phyloP scores from a whole-genome alignment of 148 eudicot genomes.

The Beta vulgaris region DNA sequence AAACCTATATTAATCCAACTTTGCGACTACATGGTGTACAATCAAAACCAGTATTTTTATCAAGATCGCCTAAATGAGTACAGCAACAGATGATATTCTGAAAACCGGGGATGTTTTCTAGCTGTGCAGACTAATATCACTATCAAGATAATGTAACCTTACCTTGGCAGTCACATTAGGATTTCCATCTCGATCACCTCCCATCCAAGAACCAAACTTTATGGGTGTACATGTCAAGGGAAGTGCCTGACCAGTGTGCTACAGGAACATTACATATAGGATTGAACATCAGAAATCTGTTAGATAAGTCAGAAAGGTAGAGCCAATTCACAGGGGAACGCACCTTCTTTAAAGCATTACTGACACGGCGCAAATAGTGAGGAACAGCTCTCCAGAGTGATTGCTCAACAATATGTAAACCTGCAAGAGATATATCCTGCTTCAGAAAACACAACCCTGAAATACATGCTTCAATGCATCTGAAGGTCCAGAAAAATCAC shows the following conservation, averaged over 20 bases:
- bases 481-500: constrained; percentile 34
- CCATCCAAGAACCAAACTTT: constrained; percentile 97
- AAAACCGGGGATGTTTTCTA: not conserved
- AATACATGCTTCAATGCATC: not conserved
- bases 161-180: constrained; percentile 97
- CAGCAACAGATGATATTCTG: not conserved
- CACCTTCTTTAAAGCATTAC: constrained; percentile 90
- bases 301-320: not conserved
- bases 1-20: not conserved
- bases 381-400: constrained; percentile 96
- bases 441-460: not conserved
- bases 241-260: constrained; percentile 91
- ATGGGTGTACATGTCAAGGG: constrained; percentile 92
- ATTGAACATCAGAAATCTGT: constrained; percentile 1
- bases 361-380: constrained; percentile 85
- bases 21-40: not conserved
- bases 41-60: not conserved
- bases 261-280: constrained; percentile 16
- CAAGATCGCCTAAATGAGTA: not conserved
- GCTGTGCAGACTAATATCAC: not conserved
- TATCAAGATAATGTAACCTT: constrained; percentile 9
- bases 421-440: constrained; percentile 32
- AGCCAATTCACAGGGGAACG: not conserved
- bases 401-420: constrained; percentile 86
- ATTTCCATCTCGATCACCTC: constrained; percentile 98